Percentiles rank a stretch among this genome's conserved stretches.
Conservation (phyloP, 768 basidiomycete species). For the Naganishia randhawae region DNA sequence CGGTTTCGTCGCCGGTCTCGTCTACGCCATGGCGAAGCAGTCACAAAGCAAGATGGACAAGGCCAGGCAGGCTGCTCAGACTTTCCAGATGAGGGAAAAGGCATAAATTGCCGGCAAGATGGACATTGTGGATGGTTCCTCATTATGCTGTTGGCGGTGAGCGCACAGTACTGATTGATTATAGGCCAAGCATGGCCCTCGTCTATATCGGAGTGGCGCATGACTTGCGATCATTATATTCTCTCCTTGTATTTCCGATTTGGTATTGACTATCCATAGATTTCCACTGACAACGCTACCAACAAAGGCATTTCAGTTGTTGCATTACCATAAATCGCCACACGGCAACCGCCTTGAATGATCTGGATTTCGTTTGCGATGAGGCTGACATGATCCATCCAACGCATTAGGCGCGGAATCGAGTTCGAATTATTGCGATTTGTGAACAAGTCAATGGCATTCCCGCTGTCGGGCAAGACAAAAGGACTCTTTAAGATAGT, state of each 20-base stretch:
- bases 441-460: too few species aligned
- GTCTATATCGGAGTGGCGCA: not conserved
- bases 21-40: slow-evolving; percentile 92
- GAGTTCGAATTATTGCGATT: too few species aligned
- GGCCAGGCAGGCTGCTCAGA: slow-evolving; percentile 49
- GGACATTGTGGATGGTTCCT: slow-evolving; percentile 1
- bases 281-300: not conserved
- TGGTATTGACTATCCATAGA: slow-evolving; percentile 2
- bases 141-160: not conserved
- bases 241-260: not conserved
- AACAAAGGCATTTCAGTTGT: too few species aligned
- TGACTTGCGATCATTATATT: not conserved
- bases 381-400: too few species aligned
- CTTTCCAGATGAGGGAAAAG: slow-evolving; percentile 28
- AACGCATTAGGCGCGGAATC: too few species aligned
- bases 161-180: too few species aligned
- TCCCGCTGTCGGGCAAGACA: too few species aligned
- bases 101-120: slow-evolving; percentile 12
- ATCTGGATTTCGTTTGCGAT: too few species aligned
- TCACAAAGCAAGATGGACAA: slow-evolving; percentile 77
- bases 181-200: not conserved
- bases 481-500: too few species aligned
- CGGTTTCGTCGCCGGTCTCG: slow-evolving; percentile 85
- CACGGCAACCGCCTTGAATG: too few species aligned
- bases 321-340: too few species aligned